Evolutionary conservation across 495 filamentous ascomycete species (phyloP), one percentile per base, ranked within the genome.

Genomic region (Amphirosellinia nigrospora): DNA sequence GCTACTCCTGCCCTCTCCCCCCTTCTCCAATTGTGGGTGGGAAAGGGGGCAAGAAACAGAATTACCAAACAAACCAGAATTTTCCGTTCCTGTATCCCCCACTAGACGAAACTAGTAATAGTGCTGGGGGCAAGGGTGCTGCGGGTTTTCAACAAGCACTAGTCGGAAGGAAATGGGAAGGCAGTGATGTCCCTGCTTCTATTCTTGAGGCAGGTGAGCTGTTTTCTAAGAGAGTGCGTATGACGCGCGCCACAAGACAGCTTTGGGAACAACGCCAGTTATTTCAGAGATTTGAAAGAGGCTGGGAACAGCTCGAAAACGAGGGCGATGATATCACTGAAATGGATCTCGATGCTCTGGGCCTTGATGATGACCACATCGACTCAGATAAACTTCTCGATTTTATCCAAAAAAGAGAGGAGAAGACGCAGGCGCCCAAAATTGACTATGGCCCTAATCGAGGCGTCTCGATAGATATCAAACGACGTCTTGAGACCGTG

Each of bases 41-140:
- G 5, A 99, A 99, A 78, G 93, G 91, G 53, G 94, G 91, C 19
- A 99, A 99, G 82, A 99, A 99, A 75, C 96, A 98, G 71, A 99
- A 98, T 69, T 99, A 98, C 77, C 96, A 99, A 79, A 99, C 96
- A 0, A 99, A 99, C 76, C 96, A 99, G 72, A 94, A 97, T 73
- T 99, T 99, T 72, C 96, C 96, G 0, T 98, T 99, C 73, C 89
- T 99, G 82, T 99, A 98, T 74, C 96, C 96, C 3, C 94, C 96
- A 2, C 80, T 96, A 16, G 93, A 96, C 81, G 89, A 88, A 69
- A 87, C 87, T 8, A 95, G 90, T 79, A 96, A 94, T 74, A 90
- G 88, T 64, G 88, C 94, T 53, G 94, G 95, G 64, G 96, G 94
- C 6, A 97, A 96, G 76, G 93, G 92, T 39, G 88, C 81, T 19